Evolutionary conservation across 2,329 filamentous ascomycete genomes (phyloP).

Genomic region (Calycina herbarum): DNA sequence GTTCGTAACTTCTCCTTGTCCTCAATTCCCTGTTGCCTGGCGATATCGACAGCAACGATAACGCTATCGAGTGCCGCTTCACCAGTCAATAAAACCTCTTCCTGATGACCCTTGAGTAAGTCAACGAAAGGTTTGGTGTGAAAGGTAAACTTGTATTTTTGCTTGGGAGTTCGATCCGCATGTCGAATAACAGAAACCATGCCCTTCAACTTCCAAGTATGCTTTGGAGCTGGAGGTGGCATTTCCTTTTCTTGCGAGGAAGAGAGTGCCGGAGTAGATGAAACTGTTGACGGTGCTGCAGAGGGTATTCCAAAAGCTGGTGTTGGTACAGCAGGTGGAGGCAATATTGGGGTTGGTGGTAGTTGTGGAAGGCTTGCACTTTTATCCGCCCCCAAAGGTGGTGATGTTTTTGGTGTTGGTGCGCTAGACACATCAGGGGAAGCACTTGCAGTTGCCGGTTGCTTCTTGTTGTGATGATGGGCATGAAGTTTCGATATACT

Average conservation of each 20-base stretch:
- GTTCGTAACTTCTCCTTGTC: conserved; percentile 83
- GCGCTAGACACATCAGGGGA: conserved; percentile 45
- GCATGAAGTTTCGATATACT: conserved; percentile 59
- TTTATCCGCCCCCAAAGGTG: conserved; percentile 28
- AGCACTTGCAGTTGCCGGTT: conserved; percentile 41
- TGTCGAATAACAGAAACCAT: conserved; percentile 96
- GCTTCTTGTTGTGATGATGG: conserved; percentile 45
- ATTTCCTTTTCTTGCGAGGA: conserved; percentile 21
- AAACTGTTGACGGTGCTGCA: conserved; percentile 26
- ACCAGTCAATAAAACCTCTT: conserved; percentile 92
- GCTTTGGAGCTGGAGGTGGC: conserved; percentile 70
- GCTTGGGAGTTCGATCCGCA: conserved; percentile 95
- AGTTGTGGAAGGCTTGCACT: conserved; percentile 26
- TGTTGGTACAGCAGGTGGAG: conserved; percentile 29
- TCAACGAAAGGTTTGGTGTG: conserved; percentile 96
- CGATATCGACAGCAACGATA: conserved; percentile 80
- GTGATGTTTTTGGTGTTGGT: conserved; percentile 33
- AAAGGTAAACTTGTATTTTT: conserved; percentile 99
- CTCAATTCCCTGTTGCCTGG: conserved; percentile 76
- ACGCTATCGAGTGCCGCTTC: conserved; percentile 88
- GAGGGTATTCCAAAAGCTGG: conserved; percentile 23
- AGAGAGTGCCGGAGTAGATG: conserved; percentile 24
- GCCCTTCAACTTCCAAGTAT: conserved; percentile 97
- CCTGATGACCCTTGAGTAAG: conserved; percentile 89
- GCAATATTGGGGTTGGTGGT: conserved; percentile 29